A percentile compares a stretch with the other conserved stretches of the same genome.
Conservation (phyloP, 805 yeast genomes). For the Starmerella riodocensis region DNA sequence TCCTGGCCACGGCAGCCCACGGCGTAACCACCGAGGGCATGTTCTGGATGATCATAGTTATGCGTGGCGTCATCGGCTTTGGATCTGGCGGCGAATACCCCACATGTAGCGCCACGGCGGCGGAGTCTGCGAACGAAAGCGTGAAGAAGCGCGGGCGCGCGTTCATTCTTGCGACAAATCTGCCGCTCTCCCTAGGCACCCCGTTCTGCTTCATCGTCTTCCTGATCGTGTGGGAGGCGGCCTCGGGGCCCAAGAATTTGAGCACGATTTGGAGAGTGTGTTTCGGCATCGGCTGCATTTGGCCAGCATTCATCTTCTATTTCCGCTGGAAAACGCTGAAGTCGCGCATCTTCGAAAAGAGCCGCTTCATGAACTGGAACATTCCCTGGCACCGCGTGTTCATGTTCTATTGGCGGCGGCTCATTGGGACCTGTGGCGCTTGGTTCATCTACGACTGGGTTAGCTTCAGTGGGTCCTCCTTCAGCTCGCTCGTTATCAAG, state of each 20-base stretch:
- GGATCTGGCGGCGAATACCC: constrained; percentile 74
- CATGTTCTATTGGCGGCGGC: constrained; percentile 53
- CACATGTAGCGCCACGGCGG: constrained; percentile 54
- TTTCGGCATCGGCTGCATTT: constrained; percentile 60
- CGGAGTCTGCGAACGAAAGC: constrained; percentile 51
- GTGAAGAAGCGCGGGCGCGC: constrained; percentile 44
- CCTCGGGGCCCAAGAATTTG: constrained; percentile 31
- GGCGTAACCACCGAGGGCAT: constrained; percentile 46
- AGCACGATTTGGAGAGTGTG: constrained; percentile 56
- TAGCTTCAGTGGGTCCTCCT: constrained; percentile 66
- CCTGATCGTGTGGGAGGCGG: constrained; percentile 52
- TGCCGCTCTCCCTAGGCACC: constrained; percentile 64
- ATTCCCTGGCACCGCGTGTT: constrained; percentile 44
- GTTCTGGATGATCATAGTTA: constrained; percentile 66
- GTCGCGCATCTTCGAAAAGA: constrained; percentile 47
- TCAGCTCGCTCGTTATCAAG: constrained; percentile 47
- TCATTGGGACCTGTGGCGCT: constrained; percentile 57
- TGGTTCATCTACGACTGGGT: constrained; percentile 78
- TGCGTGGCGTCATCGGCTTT: constrained; percentile 63
- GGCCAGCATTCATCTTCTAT: constrained; percentile 61
- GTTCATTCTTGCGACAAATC: constrained; percentile 56
- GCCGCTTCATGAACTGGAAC: constrained; percentile 46
- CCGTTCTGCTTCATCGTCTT: constrained; percentile 59
- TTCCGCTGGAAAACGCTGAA: constrained; percentile 60
- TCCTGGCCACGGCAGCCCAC: constrained; percentile 57